These are phyloP conservation scores for Metschnikowia baotianmanensis DNA, from an alignment of 805 yeast genomes.

Conservation along the genomic window DNA sequence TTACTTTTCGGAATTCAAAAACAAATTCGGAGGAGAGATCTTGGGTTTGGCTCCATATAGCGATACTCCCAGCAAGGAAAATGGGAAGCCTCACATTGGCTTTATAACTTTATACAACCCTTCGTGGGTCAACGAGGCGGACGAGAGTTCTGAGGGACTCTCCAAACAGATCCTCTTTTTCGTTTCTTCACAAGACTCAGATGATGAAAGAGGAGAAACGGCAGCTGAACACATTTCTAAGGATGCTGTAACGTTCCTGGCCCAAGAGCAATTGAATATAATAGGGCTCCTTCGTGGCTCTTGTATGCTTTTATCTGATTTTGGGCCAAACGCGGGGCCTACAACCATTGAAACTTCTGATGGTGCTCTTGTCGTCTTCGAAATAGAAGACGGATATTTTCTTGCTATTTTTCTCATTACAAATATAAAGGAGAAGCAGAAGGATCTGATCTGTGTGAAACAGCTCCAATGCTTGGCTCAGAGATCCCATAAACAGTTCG, in stretches of 20 bases:
- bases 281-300: conserved; percentile 40
- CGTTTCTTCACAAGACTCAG: conserved; percentile 16
- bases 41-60: conserved; percentile 10
- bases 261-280: conserved; percentile 27
- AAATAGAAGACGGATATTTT: conserved; percentile 26
- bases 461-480: conserved; percentile 27
- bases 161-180: conserved; percentile 34
- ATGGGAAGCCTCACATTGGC: conserved; percentile 15
- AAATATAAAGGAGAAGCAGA: conserved; percentile 12
- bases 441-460: conserved; percentile 21
- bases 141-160: conserved; percentile 31
- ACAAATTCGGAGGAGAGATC: conserved; percentile 22
- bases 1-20: conserved; percentile 32
- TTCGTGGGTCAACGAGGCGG: conserved; percentile 21
- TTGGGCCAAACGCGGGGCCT: conserved; percentile 17
- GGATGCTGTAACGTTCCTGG: not conserved
- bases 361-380: conserved; percentile 26
- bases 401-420: conserved; percentile 29
- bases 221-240: not conserved
- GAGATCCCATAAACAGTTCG: conserved; percentile 26
- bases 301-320: conserved; percentile 28
- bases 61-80: conserved; percentile 1
- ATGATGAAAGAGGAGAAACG: conserved; percentile 2
- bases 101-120: conserved; percentile 36
- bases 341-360: conserved; percentile 26